Percentiles rank a stretch among this genome's conserved stretches.
phyloP scores from a whole-genome alignment of 768 basidiomycete genomes.

The Megacollybia marginata region DNA sequence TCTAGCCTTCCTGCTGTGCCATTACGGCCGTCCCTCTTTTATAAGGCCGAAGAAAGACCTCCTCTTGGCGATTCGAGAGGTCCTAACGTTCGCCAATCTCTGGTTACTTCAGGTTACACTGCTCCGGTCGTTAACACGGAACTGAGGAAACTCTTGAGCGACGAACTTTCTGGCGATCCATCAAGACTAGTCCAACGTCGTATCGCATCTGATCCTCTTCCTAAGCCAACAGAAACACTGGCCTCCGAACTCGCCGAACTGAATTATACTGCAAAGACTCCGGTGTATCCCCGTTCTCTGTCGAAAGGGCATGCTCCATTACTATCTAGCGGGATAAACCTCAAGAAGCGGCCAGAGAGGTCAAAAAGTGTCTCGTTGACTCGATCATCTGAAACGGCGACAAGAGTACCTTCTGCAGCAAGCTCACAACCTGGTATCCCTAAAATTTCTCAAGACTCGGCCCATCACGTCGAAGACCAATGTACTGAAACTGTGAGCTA shows the following conservation, averaged over 20 bases:
- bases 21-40: neutral
- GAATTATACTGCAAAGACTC: neutral
- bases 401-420: no score
- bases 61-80: neutral
- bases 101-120: neutral
- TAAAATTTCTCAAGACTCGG: no score
- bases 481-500: no score
- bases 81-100: neutral
- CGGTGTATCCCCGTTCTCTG: no score
- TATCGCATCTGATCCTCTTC: slow-evolving; percentile 1
- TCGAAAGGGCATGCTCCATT: no score
- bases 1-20: neutral
- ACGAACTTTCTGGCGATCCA: slow-evolving; percentile 5
- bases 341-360: no score
- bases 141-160: slow-evolving; percentile 3
- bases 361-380: no score
- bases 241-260: neutral
- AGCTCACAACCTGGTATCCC: no score
- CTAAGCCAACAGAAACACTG: neutral
- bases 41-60: neutral
- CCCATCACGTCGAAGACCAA: no score
- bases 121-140: slow-evolving; percentile 1
- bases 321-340: no score
- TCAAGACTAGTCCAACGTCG: neutral
- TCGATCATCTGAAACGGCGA: no score